phyloP scores from a whole-genome alignment of 1,139 yeast genomes.

The Maudiozyma humilis region DNA sequence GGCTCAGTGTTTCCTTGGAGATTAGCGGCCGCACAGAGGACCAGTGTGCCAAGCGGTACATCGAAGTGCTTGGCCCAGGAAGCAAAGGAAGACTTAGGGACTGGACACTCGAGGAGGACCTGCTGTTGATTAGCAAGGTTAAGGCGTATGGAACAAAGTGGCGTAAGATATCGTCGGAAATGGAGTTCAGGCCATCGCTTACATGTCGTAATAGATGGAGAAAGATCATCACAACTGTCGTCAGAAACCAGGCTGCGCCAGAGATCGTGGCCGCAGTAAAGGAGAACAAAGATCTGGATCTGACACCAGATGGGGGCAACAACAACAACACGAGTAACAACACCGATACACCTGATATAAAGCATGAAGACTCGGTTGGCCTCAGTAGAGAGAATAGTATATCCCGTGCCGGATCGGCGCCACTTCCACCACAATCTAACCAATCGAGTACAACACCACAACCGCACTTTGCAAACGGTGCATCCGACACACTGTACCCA shows the following conservation, averaged over 20 bases:
- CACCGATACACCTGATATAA: neutral
- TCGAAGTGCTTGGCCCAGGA: constrained; percentile 78
- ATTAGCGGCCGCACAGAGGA: constrained; percentile 87
- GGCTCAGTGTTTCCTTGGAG: constrained; percentile 75
- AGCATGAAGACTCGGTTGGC: neutral
- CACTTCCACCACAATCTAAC: neutral
- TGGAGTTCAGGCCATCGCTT: constrained; percentile 76
- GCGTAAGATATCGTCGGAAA: constrained; percentile 67
- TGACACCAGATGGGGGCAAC: constrained; percentile 8
- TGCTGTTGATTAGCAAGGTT: constrained; percentile 55
- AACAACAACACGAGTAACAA: no score
- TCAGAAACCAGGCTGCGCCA: constrained; percentile 40
- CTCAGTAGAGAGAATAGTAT: neutral
- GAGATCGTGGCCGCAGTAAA: constrained; percentile 28
- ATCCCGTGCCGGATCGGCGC: neutral
- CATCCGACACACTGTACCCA: neutral
- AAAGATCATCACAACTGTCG: constrained; percentile 69
- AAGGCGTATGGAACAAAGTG: constrained; percentile 79
- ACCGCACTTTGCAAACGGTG: no score
- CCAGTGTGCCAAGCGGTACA: constrained; percentile 87
- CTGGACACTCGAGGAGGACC: constrained; percentile 77
- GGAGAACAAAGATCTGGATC: constrained; percentile 27
- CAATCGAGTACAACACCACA: no score
- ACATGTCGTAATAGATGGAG: constrained; percentile 93
- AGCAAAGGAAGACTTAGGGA: constrained; percentile 67